These are phyloP conservation scores for Neopestalotiopsis sp. DNA, from an alignment of 2,329 filamentous ascomycete species.

Conservation along the genomic window DNA sequence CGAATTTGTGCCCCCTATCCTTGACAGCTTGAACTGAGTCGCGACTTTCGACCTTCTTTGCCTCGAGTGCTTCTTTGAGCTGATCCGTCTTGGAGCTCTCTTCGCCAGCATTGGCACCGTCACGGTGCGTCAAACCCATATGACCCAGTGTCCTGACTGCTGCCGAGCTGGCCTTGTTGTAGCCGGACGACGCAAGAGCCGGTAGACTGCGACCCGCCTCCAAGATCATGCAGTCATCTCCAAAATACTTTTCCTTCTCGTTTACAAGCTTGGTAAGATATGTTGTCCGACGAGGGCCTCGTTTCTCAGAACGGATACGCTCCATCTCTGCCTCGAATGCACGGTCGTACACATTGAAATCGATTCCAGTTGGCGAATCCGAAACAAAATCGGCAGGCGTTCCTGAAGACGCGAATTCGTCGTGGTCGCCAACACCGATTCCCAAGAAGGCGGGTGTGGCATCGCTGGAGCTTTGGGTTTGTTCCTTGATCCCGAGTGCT, in stretches of 20 bases:
- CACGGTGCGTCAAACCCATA: constrained; percentile 10
- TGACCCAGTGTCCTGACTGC: constrained; percentile 15
- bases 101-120: background rate
- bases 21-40: constrained; percentile 28
- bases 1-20: constrained; percentile 34
- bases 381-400: constrained; percentile 63
- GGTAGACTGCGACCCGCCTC: constrained; percentile 37
- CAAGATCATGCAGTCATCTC: constrained; percentile 43
- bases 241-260: constrained; percentile 46
- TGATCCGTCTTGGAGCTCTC: constrained; percentile 5
- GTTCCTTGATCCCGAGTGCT: constrained; percentile 56
- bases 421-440: constrained; percentile 71
- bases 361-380: constrained; percentile 83
- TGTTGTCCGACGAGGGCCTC: constrained; percentile 43
- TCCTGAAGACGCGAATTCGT: constrained; percentile 43
- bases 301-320: constrained; percentile 44
- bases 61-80: background rate
- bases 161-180: constrained; percentile 20
- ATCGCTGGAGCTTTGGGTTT: constrained; percentile 68
- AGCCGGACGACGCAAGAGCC: constrained; percentile 21
- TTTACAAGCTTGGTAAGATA: constrained; percentile 57
- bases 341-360: constrained; percentile 86
- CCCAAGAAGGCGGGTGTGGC: constrained; percentile 72
- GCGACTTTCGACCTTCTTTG: constrained; percentile 22
- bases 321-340: constrained; percentile 86